Base-by-base conservation (phyloP, 257 asterid species). In the Orobanche coerulescens region DNA sequence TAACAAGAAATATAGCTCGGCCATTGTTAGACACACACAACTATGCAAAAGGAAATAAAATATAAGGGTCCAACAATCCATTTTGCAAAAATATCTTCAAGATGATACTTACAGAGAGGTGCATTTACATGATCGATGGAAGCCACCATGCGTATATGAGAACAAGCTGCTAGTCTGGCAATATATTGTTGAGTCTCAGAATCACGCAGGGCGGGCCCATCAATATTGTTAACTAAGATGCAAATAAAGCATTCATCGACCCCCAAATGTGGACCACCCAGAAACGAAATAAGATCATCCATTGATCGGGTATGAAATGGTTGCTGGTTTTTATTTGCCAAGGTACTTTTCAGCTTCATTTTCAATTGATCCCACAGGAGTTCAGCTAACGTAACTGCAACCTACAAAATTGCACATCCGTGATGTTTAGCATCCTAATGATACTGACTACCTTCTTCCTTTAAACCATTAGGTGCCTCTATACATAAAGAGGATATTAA, bases 41-140 rank as follows among this genome's bases (percentile, higher is more conserved):
- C 16, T 40, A 13, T 40, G 11, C 47, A 40, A 40, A 40, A 13
- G 13, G 44, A 43, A 16, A 20, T n/a, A 14, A 15, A 43, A 15
- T 8, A 5, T 3, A 43, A 15, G 23, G 22, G 7, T n/a, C n/a
- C n/a, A n/a, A n/a, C 7, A 30, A 7, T 3, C 7, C 36, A 30
- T 30, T 2, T 43, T 15, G 19, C 23, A 43, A 43, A 16, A 20
- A 46, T 16, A 46, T 16, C 24, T 16, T 46, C n/a, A 25, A 62
- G 71, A 43, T 52, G 56, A 22, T 75, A 74, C 98, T 88, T 79
- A 88, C 98, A 66, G 33, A 88, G 84, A 74, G 84, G 89, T 54
- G 98, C 81, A 73, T 93, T 93, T 49, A 93, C 91, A 61, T 93
- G 88, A 75, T 89, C 97, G 62, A 84, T 77, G 13, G 98, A 93